A percentile compares a stretch with the other conserved stretches of the same genome.
Conservation (phyloP, 192 early-diverging fungal genomes). For the Polychytrium aggregatum region DNA sequence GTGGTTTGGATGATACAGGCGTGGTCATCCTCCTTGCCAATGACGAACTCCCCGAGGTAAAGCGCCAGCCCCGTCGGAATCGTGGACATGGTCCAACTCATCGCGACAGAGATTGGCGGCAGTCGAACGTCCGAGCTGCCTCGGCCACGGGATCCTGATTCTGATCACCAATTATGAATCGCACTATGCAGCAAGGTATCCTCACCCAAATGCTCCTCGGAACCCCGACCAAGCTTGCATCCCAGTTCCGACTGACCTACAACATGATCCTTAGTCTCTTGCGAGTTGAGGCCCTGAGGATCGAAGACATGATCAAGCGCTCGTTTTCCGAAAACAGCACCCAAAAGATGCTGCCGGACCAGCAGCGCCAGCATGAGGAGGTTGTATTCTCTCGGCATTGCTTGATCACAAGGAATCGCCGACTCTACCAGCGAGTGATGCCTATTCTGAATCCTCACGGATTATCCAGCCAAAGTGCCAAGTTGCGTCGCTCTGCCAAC, state of each 20-base stretch:
- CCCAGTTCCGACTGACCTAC: constrained; percentile 94
- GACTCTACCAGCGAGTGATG: not conserved
- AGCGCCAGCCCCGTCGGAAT: no score
- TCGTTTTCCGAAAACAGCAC: constrained; percentile 85
- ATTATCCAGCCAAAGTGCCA: not conserved
- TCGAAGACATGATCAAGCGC: constrained; percentile 98
- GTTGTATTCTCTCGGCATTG: constrained; percentile 19
- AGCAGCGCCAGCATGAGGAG: constrained; percentile 57
- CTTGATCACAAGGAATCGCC: not conserved
- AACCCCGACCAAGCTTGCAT: constrained; percentile 76
- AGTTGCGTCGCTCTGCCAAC: no score
- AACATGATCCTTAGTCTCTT: constrained; percentile 97
- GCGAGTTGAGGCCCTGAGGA: constrained; percentile 85
- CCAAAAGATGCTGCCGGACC: constrained; percentile 81
- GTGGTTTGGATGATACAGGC: constrained; percentile 85
- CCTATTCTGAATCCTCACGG: not conserved
- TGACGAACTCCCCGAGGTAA: constrained; percentile 46
- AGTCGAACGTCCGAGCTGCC: no score
- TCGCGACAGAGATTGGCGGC: no score
- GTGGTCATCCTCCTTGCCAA: constrained; percentile 77
- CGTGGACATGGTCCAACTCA: no score
- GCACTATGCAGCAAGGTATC: no score
- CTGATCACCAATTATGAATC: no score
- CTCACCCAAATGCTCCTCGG: constrained; percentile 80
- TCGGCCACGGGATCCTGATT: no score